Evolutionary conservation across 1,284 basidiomycete species (phyloP).

Genomic region (Ganoderma multipileum): DNA sequence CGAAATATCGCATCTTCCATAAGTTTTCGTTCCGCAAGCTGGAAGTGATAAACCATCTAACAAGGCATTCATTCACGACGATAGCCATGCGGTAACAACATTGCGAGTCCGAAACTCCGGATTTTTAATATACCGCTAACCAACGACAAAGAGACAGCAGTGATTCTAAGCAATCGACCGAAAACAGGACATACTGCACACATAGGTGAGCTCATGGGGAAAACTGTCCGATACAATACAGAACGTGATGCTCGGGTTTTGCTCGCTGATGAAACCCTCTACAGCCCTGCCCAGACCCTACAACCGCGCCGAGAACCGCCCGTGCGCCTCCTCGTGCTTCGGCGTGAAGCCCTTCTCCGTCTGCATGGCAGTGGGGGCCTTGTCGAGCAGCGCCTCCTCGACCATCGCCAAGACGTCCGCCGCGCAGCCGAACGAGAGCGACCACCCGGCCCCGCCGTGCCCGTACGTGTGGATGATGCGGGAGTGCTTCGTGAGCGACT

Average conservation of each 20-base stretch:
- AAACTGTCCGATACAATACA: neutral
- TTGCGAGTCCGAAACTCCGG: neutral
- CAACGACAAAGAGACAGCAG: neutral
- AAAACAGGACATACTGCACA: neutral
- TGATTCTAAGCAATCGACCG: neutral
- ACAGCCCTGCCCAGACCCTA: conserved; percentile 1
- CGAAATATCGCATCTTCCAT: neutral
- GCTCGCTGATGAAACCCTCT: neutral
- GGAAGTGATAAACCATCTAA: neutral
- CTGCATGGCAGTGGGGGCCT: neutral
- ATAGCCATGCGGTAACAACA: neutral
- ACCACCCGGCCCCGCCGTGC: conserved; percentile 41
- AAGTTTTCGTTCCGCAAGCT: neutral
- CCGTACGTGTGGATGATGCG: conserved; percentile 45
- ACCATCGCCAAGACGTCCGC: conserved; percentile 18
- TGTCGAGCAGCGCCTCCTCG: conserved; percentile 14
- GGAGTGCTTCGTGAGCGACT: conserved; percentile 30
- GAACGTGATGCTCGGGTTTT: neutral
- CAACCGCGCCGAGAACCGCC: conserved; percentile 1
- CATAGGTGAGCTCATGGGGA: neutral
- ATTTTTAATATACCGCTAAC: neutral
- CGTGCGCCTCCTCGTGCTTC: neutral
- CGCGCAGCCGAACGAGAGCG: conserved; percentile 21
- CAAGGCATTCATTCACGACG: neutral
- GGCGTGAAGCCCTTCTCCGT: neutral